Conservation (phyloP, 2,329 filamentous ascomycete species). For the Harringtonia lauricola region DNA sequence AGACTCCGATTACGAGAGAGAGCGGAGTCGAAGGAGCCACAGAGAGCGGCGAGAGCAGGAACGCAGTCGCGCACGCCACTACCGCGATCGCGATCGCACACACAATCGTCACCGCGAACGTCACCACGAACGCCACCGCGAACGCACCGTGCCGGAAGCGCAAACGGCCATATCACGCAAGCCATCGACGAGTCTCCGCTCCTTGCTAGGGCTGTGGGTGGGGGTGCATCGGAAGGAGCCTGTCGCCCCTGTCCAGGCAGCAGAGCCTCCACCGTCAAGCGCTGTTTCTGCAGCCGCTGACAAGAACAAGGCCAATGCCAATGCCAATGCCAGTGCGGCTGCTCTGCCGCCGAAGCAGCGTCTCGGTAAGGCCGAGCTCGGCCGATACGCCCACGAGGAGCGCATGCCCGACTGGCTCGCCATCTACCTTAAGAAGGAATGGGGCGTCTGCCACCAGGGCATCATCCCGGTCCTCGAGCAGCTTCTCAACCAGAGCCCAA, state of each 20-base stretch:
- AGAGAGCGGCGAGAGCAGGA: slow-evolving; percentile 5
- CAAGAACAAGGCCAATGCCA: too few relatives aligned
- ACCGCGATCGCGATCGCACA: not conserved
- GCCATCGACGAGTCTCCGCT: too few relatives aligned
- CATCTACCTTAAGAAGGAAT: slow-evolving; percentile 47
- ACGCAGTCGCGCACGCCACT: not conserved
- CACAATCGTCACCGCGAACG: not conserved
- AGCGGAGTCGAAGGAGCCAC: not conserved
- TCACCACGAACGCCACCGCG: not conserved
- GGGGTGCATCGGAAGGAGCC: not conserved
- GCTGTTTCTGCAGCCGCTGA: too few relatives aligned
- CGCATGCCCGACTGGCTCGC: slow-evolving; percentile 63
- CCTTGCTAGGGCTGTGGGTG: too few relatives aligned
- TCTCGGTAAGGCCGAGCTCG: slow-evolving; percentile 49
- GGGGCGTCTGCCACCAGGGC: slow-evolving; percentile 42
- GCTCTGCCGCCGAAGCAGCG: too few relatives aligned
- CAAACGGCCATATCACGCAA: not conserved
- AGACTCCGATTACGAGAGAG: too few relatives aligned
- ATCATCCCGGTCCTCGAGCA: slow-evolving; percentile 52
- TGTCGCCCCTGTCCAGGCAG: not conserved
- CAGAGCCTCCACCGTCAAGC: too few relatives aligned
- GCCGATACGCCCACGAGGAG: slow-evolving; percentile 61
- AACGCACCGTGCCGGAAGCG: not conserved
- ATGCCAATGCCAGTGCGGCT: not conserved
- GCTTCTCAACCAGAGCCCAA: slow-evolving; percentile 52